phyloP scores from a whole-genome alignment of 2,329 filamentous ascomycete species.

The Diaporthe capsici region DNA sequence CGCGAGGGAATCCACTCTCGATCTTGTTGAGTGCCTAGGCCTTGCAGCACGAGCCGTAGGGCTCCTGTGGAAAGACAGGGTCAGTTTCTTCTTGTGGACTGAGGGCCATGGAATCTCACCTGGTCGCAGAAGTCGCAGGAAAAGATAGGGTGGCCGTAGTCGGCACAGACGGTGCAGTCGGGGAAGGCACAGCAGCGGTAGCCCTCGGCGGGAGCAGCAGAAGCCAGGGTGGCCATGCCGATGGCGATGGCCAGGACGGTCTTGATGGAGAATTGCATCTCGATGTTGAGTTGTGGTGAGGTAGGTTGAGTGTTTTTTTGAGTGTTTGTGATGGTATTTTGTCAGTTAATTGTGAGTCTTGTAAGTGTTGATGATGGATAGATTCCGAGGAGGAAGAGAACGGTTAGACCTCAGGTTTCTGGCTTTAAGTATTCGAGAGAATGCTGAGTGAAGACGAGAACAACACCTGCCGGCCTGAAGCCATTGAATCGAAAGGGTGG shows the following conservation, averaged over 20 bases:
- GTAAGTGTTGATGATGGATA: neutral
- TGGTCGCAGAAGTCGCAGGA: slow-evolving; percentile 10
- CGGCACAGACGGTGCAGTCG: neutral
- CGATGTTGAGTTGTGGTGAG: neutral
- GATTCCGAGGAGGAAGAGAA: too few species aligned
- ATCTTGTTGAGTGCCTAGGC: neutral
- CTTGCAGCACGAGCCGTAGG: neutral
- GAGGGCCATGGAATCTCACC: neutral
- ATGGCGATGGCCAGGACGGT: slow-evolving; percentile 3
- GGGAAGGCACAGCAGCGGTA: neutral
- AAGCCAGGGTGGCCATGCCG: neutral
- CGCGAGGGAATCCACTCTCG: neutral
- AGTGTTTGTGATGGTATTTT: neutral
- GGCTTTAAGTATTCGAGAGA: neutral
- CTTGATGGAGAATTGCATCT: slow-evolving; percentile 18
- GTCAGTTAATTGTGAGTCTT: neutral
- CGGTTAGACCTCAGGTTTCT: neutral
- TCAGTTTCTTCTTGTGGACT: neutral
- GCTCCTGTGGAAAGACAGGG: neutral
- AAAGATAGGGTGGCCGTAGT: neutral
- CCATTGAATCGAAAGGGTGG: neutral
- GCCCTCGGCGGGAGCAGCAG: neutral
- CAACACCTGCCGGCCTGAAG: neutral
- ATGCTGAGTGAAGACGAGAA: neutral
- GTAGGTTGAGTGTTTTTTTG: neutral